A percentile compares a stretch with the other conserved stretches of the same genome.
Conservation (phyloP, 257 asterid genomes). For the Marsdenia floribunda region DNA sequence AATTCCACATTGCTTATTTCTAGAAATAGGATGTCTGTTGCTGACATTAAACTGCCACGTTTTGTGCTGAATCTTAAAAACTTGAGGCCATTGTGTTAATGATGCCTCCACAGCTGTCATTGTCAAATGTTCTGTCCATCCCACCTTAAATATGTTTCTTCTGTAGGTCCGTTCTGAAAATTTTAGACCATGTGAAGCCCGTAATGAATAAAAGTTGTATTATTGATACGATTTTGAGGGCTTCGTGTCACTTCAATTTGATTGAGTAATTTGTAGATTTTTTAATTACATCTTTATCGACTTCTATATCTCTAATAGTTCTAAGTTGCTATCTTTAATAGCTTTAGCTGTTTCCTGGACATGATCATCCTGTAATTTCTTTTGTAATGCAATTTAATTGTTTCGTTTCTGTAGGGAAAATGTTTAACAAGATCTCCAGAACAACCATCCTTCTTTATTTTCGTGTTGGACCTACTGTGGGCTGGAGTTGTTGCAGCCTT, state of each 20-base stretch:
- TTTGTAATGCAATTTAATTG: constrained; percentile 1
- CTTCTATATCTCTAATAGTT: neutral
- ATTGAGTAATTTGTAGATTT: neutral
- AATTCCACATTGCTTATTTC: neutral
- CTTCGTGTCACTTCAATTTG: neutral
- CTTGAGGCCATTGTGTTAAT: neutral
- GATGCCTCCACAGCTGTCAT: neutral
- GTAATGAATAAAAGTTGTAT: neutral
- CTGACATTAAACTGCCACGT: neutral
- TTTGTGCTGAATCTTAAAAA: neutral
- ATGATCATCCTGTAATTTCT: neutral
- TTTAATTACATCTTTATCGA: neutral
- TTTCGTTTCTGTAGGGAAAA: constrained; percentile 54
- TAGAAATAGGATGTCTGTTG: neutral
- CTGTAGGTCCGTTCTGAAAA: neutral
- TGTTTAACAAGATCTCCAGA: constrained; percentile 56
- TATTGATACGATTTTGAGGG: neutral
- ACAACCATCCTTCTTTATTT: constrained; percentile 56
- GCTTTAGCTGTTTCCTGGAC: neutral
- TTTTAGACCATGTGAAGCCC: neutral
- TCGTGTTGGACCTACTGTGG: constrained; percentile 61
- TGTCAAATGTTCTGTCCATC: neutral
- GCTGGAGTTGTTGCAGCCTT: constrained; percentile 57
- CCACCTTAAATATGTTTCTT: neutral
- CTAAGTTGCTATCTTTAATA: neutral